Evolutionary conservation across 2,329 filamentous ascomycete species (phyloP).

Genomic region (Calonectria montana): DNA sequence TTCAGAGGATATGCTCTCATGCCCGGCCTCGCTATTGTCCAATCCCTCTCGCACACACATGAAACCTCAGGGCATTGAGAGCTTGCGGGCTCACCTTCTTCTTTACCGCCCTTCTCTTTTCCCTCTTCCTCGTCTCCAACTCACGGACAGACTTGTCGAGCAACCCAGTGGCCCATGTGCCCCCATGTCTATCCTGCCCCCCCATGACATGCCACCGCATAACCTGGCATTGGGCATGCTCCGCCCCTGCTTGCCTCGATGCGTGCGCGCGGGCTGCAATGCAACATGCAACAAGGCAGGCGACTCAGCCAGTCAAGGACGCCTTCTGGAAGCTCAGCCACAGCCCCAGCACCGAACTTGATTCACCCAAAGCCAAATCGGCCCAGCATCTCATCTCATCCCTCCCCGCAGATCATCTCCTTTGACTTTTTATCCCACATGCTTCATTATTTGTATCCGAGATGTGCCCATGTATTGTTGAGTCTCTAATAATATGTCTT

Average conservation of each 20-base stretch:
- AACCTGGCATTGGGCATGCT: not conserved
- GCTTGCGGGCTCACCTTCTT: not conserved
- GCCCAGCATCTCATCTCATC: slow-evolving; percentile 7
- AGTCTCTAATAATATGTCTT: not conserved
- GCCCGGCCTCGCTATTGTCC: not conserved
- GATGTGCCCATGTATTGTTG: not conserved
- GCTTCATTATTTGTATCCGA: not conserved
- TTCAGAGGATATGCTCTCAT: not conserved
- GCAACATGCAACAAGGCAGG: not conserved
- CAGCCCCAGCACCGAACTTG: not conserved
- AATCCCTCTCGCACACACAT: not conserved
- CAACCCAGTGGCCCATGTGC: not conserved
- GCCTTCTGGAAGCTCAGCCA: slow-evolving; percentile 8
- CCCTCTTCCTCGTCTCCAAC: not conserved
- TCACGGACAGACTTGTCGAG: not conserved
- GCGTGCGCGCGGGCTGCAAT: not conserved
- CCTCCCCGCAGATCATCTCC: slow-evolving; percentile 9
- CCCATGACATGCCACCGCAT: slow-evolving; percentile 19
- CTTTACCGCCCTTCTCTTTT: not conserved
- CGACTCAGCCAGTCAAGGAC: slow-evolving; percentile 3
- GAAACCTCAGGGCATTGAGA: not conserved
- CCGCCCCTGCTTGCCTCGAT: slow-evolving; percentile 7
- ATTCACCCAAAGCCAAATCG: not conserved
- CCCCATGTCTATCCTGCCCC: not conserved
- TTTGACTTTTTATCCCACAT: slow-evolving; percentile 2